Base-by-base conservation (phyloP, 495 filamentous ascomycete species). In the Neurospora sp. region DNA sequence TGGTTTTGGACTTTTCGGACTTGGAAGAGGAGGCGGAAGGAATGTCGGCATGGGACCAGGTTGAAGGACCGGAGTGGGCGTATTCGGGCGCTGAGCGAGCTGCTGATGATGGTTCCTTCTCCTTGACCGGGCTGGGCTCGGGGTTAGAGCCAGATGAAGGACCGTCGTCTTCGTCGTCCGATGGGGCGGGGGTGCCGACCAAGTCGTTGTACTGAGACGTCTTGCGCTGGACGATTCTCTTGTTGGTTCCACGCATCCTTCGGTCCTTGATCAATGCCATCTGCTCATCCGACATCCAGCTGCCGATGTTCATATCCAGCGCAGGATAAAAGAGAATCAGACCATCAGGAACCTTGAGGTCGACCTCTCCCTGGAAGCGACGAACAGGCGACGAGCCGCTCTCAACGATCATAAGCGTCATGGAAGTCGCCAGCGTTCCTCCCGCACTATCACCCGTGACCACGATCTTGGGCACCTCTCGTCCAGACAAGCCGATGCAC, bases 281-380 rank as follows among this genome's bases (percentile, higher is more conserved):
- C 78, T 98, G 94, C 79, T 98, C 96, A 76, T 99, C 96, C 0
- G 91, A 93, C 94, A 99, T 98, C 96, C 96, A 99, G 76, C 93
- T 98, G n/a, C 92, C 92, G 69, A 98, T 97, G 78, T 94, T 97
- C 89, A 98, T 91, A 77, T 97, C 96, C 71, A 99, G 84, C 0
- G 89, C 89, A 2, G 96, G 96, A 78, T 99, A 99, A 38, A 96
- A 89, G 45, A 98, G 84, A 2, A 98, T 85, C 12, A 98, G 77
- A 0, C 94, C 96, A 74, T 90, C 91, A 0, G 96, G 96, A 4
- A 89, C 78, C 3, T 96, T 93, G 3, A 99, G 85, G 45, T 83
- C 80, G 35, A 83, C 81, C 71, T 91, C 87, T 2, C 88, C 87
- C 39, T 86, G 83, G 80, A 86, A 89, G 35, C 86, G 82, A 31